Evolutionary conservation across 768 basidiomycete genomes (phyloP).

Genomic region (Macrolepiota fuliginosa): DNA sequence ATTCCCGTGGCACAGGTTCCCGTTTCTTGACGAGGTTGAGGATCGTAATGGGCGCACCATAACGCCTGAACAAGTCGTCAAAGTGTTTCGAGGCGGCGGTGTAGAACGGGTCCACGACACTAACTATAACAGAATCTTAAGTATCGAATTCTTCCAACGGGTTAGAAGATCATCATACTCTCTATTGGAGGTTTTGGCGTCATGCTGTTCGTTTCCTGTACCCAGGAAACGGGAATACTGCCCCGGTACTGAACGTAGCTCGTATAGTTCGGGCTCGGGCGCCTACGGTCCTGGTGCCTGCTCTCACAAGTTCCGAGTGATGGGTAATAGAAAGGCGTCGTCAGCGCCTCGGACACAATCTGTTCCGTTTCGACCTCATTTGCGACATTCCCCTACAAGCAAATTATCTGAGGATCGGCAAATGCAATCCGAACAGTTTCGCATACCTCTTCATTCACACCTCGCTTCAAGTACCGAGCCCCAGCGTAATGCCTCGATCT

Average conservation of each 20-base stretch:
- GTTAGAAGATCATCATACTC: slow-evolving; percentile 57
- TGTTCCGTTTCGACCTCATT: slow-evolving; percentile 99
- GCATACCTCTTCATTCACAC: slow-evolving; percentile 86
- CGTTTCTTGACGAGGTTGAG: slow-evolving; percentile 93
- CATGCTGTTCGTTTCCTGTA: slow-evolving; percentile 89
- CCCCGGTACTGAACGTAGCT: slow-evolving; percentile 98
- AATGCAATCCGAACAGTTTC: background rate
- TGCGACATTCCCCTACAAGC: slow-evolving; percentile 85
- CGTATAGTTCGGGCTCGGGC: slow-evolving; percentile 84
- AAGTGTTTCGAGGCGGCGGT: slow-evolving; percentile 92
- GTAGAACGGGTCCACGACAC: slow-evolving; percentile 92
- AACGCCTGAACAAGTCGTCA: slow-evolving; percentile 83
- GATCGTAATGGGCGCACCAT: slow-evolving; percentile 86
- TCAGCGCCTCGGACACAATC: slow-evolving; percentile 87
- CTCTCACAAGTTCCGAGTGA: slow-evolving; percentile 31
- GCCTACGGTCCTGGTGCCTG: slow-evolving; percentile 33
- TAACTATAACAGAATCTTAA: slow-evolving; percentile 49
- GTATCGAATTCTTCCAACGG: background rate
- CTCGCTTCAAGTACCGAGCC: slow-evolving; percentile 90
- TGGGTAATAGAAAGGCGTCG: slow-evolving; percentile 86
- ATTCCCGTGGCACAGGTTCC: slow-evolving; percentile 79
- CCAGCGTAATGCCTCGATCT: slow-evolving; percentile 95
- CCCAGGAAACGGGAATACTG: slow-evolving; percentile 96
- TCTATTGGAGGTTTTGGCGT: slow-evolving; percentile 94
- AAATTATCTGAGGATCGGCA: background rate